A percentile compares a stretch with the other conserved stretches of the same genome.
phyloP scores from a whole-genome alignment of 148 eudicot genomes.

The Cornus controversa region DNA sequence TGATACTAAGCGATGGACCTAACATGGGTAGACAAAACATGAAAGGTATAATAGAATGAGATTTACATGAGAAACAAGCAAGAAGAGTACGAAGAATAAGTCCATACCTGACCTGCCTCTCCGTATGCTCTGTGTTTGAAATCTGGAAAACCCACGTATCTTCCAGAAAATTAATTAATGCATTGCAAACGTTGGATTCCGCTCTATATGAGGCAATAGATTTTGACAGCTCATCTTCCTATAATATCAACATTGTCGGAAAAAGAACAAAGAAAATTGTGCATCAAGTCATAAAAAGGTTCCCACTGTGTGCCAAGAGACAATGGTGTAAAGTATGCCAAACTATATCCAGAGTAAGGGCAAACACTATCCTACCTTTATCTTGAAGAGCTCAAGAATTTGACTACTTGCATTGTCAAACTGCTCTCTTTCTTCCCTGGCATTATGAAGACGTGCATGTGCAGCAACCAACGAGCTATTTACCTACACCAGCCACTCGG shows the following conservation, averaged over 20 bases:
- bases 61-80: background rate
- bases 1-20: background rate
- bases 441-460: constrained; percentile 42
- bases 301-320: background rate
- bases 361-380: constrained; percentile 26
- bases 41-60: background rate
- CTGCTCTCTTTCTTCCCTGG: constrained; percentile 48
- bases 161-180: constrained; percentile 41
- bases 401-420: constrained; percentile 49
- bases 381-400: constrained; percentile 37
- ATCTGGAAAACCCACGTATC: constrained; percentile 42
- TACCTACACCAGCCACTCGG: constrained; percentile 29
- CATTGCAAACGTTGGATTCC: constrained; percentile 38
- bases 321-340: background rate
- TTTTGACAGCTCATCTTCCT: constrained; percentile 50
- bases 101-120: constrained; percentile 41
- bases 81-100: constrained; percentile 7
- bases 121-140: constrained; percentile 28
- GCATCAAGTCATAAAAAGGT: background rate
- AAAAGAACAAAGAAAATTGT: background rate
- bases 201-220: constrained; percentile 37
- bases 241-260: constrained; percentile 1
- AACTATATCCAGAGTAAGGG: background rate
- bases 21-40: background rate
- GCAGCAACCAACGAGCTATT: constrained; percentile 33